Percentiles rank a stretch among this genome's conserved stretches.
phyloP scores from a whole-genome alignment of 2,329 filamentous ascomycete species.

The Colletotrichum sp. region DNA sequence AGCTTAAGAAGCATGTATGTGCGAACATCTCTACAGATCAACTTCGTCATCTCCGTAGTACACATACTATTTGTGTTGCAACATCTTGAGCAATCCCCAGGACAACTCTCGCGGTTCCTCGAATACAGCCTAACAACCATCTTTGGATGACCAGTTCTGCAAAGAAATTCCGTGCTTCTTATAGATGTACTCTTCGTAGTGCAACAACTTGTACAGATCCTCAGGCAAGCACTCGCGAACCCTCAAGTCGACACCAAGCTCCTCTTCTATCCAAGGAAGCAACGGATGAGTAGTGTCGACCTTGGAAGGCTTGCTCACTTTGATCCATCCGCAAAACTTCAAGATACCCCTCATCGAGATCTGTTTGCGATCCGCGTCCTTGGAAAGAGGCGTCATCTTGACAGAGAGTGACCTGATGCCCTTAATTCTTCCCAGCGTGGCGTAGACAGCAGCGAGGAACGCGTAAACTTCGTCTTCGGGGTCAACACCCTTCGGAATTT shows the following conservation, averaged over 20 bases:
- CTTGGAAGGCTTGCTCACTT: not conserved
- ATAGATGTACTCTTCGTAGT: not conserved
- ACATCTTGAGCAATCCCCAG: not conserved
- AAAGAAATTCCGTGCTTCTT: not conserved
- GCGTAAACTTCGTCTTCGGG: not conserved
- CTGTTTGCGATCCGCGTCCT: not conserved
- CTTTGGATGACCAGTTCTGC: not conserved
- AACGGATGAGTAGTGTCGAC: not conserved
- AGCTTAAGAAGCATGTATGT: not conserved
- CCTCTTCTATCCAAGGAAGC: not conserved
- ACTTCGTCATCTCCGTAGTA: not conserved
- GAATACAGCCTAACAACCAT: not conserved
- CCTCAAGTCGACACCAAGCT: not conserved
- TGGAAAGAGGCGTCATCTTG: not conserved
- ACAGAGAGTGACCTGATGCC: not conserved
- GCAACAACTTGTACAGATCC: not conserved
- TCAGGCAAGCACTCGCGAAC: not conserved
- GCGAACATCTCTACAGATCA: not conserved
- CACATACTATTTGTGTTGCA: not conserved
- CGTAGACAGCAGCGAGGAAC: not conserved
- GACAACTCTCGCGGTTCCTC: not conserved
- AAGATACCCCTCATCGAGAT: not conserved
- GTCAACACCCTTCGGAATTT: not conserved
- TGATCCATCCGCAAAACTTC: not conserved
- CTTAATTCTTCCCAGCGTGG: not conserved